Evolutionary conservation across 192 early-diverging fungal genomes (phyloP).

Genomic region (Coemansia sp.): DNA sequence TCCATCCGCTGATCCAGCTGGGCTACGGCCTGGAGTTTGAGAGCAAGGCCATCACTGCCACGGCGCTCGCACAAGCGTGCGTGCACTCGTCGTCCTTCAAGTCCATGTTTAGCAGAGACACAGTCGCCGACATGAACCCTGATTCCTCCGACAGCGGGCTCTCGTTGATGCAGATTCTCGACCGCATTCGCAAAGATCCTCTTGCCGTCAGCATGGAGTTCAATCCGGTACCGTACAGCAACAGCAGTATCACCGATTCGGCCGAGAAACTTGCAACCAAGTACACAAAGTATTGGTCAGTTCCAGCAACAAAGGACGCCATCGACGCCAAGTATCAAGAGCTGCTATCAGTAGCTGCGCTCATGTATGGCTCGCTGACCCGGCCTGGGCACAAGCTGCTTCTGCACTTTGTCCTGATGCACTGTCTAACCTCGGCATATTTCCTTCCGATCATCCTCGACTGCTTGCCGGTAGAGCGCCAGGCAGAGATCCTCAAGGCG

Average conservation of each 20-base stretch:
- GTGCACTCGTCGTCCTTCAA: conserved; percentile 16
- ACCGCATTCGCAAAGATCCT: conserved; percentile 31
- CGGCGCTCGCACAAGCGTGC: conserved; percentile 53
- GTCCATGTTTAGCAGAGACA: conserved; percentile 6
- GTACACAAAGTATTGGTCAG: conserved; percentile 43
- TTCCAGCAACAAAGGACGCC: conserved; percentile 25
- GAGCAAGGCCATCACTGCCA: conserved; percentile 51
- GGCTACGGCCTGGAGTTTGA: conserved; percentile 63
- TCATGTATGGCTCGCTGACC: conserved; percentile 38
- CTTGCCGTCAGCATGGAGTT: conserved; percentile 12
- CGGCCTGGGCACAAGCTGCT: conserved; percentile 17
- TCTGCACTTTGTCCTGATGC: conserved; percentile 45
- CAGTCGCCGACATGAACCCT: conserved; percentile 8
- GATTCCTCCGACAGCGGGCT: not conserved
- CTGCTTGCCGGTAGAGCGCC: conserved; percentile 34
- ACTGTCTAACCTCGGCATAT: conserved; percentile 54
- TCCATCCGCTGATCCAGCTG: conserved; percentile 61
- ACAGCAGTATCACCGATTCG: not conserved
- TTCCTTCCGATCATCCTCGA: conserved; percentile 50
- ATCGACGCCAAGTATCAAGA: conserved; percentile 43
- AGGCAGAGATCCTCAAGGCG: conserved; percentile 41
- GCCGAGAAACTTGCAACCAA: conserved; percentile 16
- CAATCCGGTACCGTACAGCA: not conserved
- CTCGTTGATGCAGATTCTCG: conserved; percentile 38
- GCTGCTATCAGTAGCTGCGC: conserved; percentile 25